Evolutionary conservation across 2,329 filamentous ascomycete species (phyloP).

Genomic region (Verticillium alfalfae): DNA sequence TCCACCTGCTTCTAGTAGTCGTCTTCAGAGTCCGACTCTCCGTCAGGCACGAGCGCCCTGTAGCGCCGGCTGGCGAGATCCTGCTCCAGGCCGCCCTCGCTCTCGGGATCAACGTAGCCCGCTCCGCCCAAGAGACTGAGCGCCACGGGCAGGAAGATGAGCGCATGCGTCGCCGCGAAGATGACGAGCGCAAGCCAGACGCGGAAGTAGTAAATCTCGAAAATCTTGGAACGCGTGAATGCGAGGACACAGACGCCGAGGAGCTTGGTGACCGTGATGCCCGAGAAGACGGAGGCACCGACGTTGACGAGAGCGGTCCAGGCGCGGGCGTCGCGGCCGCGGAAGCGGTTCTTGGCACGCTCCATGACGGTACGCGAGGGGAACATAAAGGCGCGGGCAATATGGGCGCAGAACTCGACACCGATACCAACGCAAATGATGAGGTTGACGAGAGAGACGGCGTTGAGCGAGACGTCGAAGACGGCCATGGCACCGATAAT

Average conservation of each 20-base stretch:
- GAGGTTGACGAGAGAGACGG: conserved; percentile 90
- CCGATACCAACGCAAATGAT: conserved; percentile 96
- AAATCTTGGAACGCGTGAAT: conserved; percentile 96
- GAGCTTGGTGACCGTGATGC: conserved; percentile 93
- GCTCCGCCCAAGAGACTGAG: conserved; percentile 80
- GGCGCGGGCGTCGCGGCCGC: conserved; percentile 75
- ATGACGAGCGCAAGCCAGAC: conserved; percentile 91
- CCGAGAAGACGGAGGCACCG: conserved; percentile 88
- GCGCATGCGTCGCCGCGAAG: conserved; percentile 81
- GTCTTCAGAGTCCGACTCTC: conserved; percentile 70
- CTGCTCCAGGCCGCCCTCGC: conserved; percentile 82
- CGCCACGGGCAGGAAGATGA: conserved; percentile 87
- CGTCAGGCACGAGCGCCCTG: conserved; percentile 70
- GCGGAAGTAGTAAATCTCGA: conserved; percentile 98
- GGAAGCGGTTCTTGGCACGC: conserved; percentile 69
- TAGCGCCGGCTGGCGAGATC: conserved; percentile 78
- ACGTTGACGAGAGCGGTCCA: conserved; percentile 96
- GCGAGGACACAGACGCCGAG: conserved; percentile 87
- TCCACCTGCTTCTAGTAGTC: conserved; percentile 29
- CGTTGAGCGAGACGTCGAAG: conserved; percentile 84
- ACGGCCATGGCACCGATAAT: conserved; percentile 95
- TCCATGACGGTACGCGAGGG: conserved; percentile 80
- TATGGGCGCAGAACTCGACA: conserved; percentile 96
- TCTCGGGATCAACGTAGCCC: conserved; percentile 83
- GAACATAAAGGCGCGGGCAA: conserved; percentile 94